These are phyloP conservation scores for Coemansia sp. DNA, from an alignment of 192 early-diverging fungal species.

Conservation along the genomic window DNA sequence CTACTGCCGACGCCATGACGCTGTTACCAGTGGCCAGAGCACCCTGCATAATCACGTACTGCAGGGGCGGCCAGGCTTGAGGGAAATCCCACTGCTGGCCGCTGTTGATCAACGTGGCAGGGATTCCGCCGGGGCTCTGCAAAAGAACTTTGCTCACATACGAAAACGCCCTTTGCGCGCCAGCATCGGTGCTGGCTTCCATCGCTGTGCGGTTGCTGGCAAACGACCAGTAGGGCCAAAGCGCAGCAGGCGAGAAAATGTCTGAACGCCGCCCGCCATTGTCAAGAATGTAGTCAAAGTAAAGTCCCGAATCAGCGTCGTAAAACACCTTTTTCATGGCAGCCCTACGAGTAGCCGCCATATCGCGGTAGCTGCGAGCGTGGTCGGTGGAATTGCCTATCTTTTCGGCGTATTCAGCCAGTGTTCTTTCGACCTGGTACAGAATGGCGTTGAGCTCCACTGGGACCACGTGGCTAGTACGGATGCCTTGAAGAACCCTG, in stretches of 20 bases:
- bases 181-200: background rate
- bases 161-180: constrained; percentile 46
- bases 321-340: constrained; percentile 60
- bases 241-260: constrained; percentile 51
- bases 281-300: constrained; percentile 61
- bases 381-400: background rate
- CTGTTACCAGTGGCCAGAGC: constrained; percentile 28
- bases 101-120: constrained; percentile 59
- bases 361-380: constrained; percentile 7
- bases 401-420: constrained; percentile 14
- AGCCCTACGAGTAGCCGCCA: constrained; percentile 38
- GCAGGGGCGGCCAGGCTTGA: constrained; percentile 68
- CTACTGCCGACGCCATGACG: constrained; percentile 31
- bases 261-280: constrained; percentile 18
- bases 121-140: constrained; percentile 61
- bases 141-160: constrained; percentile 27
- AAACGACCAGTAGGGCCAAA: constrained; percentile 69
- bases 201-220: constrained; percentile 11
- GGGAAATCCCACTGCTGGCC: constrained; percentile 77
- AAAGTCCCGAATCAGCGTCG: constrained; percentile 48
- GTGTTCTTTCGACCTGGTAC: constrained; percentile 47
- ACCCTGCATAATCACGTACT: constrained; percentile 59
- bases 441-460: constrained; percentile 72
- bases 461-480: constrained; percentile 62
- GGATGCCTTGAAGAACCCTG: constrained; percentile 55